Percentiles rank a stretch among this genome's conserved stretches.
Evolutionary conservation across 768 basidiomycete species (phyloP).

Genomic region (Hericium coralloides): DNA sequence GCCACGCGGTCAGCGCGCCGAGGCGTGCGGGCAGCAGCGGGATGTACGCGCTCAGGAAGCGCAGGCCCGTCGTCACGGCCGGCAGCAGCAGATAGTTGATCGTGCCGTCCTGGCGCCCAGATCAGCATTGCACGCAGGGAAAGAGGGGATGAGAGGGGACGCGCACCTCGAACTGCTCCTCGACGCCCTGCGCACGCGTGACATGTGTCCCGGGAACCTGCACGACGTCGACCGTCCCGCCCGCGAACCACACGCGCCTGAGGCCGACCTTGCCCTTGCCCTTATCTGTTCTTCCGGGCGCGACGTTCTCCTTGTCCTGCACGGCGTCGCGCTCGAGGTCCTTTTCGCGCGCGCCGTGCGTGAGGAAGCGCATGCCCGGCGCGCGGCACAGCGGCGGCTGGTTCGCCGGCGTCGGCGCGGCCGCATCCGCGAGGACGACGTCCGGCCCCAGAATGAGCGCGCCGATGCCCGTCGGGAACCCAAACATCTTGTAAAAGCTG

Average conservation of each 20-base stretch:
- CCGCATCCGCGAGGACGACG: slow-evolving; percentile 35
- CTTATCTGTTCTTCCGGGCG: not conserved
- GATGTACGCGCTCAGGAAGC: slow-evolving; percentile 68
- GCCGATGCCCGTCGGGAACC: slow-evolving; percentile 79
- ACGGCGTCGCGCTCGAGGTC: not conserved
- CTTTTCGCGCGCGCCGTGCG: not conserved
- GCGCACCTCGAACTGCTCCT: slow-evolving; percentile 74
- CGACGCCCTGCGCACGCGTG: slow-evolving; percentile 45
- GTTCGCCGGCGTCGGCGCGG: not conserved
- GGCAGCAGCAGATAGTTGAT: slow-evolving; percentile 74
- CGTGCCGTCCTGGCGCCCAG: slow-evolving; percentile 84
- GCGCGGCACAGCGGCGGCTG: not conserved
- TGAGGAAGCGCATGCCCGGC: not conserved
- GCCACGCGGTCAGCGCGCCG: slow-evolving; percentile 56
- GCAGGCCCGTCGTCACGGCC: slow-evolving; percentile 71
- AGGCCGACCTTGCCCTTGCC: not conserved
- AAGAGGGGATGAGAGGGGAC: not conserved
- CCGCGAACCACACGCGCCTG: slow-evolving; percentile 56
- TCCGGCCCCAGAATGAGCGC: slow-evolving; percentile 41
- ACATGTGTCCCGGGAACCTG: slow-evolving; percentile 71
- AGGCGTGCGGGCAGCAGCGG: slow-evolving; percentile 73
- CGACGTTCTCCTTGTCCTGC: not conserved
- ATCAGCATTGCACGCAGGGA: slow-evolving; percentile 13
- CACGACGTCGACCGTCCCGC: slow-evolving; percentile 74
- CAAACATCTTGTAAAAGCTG: slow-evolving; percentile 89